Evolutionary conservation across 371 early-diverging fungal species (phyloP).

Genomic region (Mortierella sp.): DNA sequence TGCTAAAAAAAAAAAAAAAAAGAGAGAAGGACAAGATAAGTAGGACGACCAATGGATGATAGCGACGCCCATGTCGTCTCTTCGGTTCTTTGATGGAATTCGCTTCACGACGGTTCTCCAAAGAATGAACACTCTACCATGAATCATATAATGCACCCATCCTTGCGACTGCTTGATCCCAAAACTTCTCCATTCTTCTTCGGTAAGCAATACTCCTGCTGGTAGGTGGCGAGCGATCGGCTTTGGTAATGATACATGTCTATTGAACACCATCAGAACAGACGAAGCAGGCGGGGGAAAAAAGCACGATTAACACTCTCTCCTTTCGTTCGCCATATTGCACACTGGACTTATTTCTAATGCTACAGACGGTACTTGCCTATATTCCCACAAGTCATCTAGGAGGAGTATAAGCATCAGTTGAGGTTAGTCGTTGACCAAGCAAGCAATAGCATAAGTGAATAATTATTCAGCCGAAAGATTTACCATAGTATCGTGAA

Average conservation of each 20-base stretch:
- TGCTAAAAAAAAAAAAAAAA: constrained; percentile 49
- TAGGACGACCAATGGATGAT: constrained; percentile 1
- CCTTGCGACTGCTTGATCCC: constrained; percentile 87
- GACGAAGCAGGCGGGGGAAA: not conserved
- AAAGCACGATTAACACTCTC: too few relatives aligned
- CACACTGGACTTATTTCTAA: not conserved
- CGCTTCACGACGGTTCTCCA: not conserved
- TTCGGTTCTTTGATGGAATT: not conserved
- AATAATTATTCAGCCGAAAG: not conserved
- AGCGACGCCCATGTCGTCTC: not conserved
- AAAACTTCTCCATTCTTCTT: constrained; percentile 80
- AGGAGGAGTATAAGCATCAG: not conserved
- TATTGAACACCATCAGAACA: constrained; percentile 11
- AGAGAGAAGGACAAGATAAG: too few relatives aligned
- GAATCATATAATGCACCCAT: constrained; percentile 90
- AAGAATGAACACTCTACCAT: constrained; percentile 57
- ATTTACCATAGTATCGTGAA: constrained; percentile 64
- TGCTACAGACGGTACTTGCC: constrained; percentile 8
- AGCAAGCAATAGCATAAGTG: too few relatives aligned
- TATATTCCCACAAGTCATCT: constrained; percentile 60
- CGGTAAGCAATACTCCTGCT: constrained; percentile 62
- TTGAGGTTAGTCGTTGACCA: too few relatives aligned
- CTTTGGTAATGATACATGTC: constrained; percentile 82
- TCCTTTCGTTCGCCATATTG: not conserved
- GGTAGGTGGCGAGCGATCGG: constrained; percentile 72